These are phyloP conservation scores for Leccinum longicurvipes DNA, from an alignment of 768 basidiomycete genomes.

Conservation along the genomic window DNA sequence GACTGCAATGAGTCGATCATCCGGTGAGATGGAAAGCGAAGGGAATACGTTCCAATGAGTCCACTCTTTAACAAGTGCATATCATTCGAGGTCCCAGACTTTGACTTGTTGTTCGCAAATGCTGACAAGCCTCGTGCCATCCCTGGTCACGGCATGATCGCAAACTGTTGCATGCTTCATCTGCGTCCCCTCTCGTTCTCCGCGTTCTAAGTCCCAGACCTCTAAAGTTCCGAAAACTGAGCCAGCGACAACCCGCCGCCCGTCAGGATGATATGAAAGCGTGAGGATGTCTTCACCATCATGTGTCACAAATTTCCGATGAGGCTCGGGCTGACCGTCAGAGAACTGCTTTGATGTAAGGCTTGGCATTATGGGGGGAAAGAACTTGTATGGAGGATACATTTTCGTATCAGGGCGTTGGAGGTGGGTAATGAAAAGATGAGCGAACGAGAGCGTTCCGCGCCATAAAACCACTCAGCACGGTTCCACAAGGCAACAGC, in stretches of 20 bases:
- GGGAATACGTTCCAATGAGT: background rate
- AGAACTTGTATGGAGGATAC: no score
- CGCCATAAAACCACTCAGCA: no score
- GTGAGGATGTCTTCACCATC: no score
- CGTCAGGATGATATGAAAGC: background rate
- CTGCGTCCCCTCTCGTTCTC: background rate
- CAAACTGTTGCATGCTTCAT: background rate
- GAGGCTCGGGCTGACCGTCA: no score
- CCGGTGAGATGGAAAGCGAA: background rate
- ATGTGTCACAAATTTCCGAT: no score
- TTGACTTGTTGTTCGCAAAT: background rate
- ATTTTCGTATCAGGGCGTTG: no score
- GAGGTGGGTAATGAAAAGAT: no score
- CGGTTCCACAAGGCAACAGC: no score
- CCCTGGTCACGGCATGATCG: background rate
- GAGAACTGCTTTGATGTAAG: no score
- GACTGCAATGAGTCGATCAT: background rate
- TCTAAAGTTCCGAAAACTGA: background rate
- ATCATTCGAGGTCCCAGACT: background rate
- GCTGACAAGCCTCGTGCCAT: background rate
- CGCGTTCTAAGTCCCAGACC: background rate
- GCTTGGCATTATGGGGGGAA: no score
- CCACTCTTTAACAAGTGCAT: background rate
- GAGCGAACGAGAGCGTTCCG: no score
- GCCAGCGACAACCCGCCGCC: background rate